Evolutionary conservation across 78 protist species (phyloP).

Genomic region (Polysphondylium violaceum): DNA sequence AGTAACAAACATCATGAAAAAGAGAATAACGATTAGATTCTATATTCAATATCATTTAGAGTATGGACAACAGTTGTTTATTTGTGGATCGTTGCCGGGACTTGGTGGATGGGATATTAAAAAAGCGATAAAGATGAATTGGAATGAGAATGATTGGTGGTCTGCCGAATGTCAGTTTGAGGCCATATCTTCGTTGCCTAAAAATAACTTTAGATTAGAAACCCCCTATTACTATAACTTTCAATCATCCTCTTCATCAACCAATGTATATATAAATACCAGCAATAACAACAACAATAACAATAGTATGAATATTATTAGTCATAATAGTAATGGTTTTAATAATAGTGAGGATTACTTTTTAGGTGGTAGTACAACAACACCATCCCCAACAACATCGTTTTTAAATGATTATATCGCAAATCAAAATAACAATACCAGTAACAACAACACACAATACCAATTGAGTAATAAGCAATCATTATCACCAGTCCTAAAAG

Average conservation of each 20-base stretch:
- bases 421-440: background rate
- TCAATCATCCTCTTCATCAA: constrained; percentile 20
- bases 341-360: background rate
- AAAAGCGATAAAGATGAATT: constrained; percentile 32
- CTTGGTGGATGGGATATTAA: constrained; percentile 34
- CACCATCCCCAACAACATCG: background rate
- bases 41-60: constrained; percentile 60
- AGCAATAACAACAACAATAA: background rate
- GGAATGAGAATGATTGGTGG: constrained; percentile 76
- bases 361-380: background rate
- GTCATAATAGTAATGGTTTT: background rate
- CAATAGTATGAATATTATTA: background rate
- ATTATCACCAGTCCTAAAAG: constrained; percentile 72
- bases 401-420: background rate
- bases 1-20: constrained; percentile 18
- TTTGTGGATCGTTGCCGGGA: constrained; percentile 53
- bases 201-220: constrained; percentile 46
- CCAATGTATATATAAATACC: background rate
- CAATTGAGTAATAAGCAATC: constrained; percentile 52
- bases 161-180: constrained; percentile 64
- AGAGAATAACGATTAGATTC: constrained; percentile 53
- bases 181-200: constrained; percentile 15
- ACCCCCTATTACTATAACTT: constrained; percentile 11
- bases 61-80: constrained; percentile 49
- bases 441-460: background rate